Evolutionary conservation across 192 early-diverging fungal genomes (phyloP).

Genomic region (Coemansia asiatica): DNA sequence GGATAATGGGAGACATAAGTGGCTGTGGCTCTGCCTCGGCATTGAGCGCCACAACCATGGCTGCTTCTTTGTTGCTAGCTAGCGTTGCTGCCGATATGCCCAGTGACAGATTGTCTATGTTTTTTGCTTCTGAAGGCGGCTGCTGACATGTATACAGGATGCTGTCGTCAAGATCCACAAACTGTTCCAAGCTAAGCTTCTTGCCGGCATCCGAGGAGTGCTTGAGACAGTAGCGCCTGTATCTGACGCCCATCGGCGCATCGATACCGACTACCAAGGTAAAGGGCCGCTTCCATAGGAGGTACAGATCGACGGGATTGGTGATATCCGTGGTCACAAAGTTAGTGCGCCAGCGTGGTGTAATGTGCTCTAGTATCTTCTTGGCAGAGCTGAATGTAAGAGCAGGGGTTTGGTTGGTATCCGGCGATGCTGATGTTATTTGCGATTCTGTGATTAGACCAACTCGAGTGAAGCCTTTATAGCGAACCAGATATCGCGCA

Average conservation of each 20-base stretch:
- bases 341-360: conserved; percentile 70
- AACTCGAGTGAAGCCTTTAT: conserved; percentile 26
- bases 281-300: conserved; percentile 69
- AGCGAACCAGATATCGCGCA: conserved; percentile 20
- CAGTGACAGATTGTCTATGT: conserved; percentile 12
- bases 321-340: conserved; percentile 72
- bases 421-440: background rate
- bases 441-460: background rate
- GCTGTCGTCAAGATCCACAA: conserved; percentile 60
- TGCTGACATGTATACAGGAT: conserved; percentile 45
- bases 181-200: conserved; percentile 57
- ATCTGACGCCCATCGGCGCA: conserved; percentile 72
- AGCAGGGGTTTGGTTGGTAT: background rate
- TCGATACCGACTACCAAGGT: conserved; percentile 84
- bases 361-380: conserved; percentile 68
- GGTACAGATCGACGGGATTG: conserved; percentile 57
- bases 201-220: background rate
- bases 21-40: background rate
- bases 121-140: background rate
- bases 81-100: background rate
- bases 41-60: background rate
- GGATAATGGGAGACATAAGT: conserved; percentile 31
- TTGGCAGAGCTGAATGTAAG: conserved; percentile 58
- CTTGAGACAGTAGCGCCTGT: conserved; percentile 57
- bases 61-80: conserved; percentile 6